phyloP scores from a whole-genome alignment of 164 flowering plant species.

The Litsea cubeba region DNA sequence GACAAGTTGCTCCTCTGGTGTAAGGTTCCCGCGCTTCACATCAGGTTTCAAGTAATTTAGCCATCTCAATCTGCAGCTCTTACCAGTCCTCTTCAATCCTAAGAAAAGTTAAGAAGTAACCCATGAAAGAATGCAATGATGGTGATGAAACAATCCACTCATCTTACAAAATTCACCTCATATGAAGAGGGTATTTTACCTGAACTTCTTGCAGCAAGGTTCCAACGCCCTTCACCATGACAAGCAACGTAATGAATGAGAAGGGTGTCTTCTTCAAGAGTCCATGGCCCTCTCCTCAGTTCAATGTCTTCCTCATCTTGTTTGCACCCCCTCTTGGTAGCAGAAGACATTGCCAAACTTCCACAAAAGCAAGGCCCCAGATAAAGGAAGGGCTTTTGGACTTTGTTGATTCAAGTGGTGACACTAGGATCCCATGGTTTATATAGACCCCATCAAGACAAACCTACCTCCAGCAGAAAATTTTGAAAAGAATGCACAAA shows the following conservation, averaged over 20 bases:
- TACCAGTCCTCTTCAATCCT: slow-evolving; percentile 83
- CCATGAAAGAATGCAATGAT: neutral
- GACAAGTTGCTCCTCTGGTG: slow-evolving; percentile 62
- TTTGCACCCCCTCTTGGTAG: slow-evolving; percentile 10
- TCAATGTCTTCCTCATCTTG: slow-evolving; percentile 31
- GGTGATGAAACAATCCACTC: neutral
- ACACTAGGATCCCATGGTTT: neutral
- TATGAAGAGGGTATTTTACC: slow-evolving; percentile 31
- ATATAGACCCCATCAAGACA: neutral
- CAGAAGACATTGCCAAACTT: slow-evolving; percentile 19
- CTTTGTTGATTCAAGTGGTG: neutral
- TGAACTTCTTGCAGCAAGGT: slow-evolving; percentile 53
- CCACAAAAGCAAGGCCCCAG: neutral
- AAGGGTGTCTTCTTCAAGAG: slow-evolving; percentile 71
- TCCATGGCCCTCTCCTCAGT: slow-evolving; percentile 90
- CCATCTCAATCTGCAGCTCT: slow-evolving; percentile 88
- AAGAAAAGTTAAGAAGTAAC: neutral
- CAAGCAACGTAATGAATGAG: slow-evolving; percentile 48
- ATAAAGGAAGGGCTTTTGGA: neutral
- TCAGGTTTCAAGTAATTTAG: slow-evolving; percentile 78
- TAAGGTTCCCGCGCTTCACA: slow-evolving; percentile 63
- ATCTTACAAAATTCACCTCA: neutral
- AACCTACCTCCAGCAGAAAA: neutral
- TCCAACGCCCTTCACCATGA: slow-evolving; percentile 86
- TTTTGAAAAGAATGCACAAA: neutral